phyloP scores from a whole-genome alignment of 345 rosid species.

The Cardiospermum halicacabum region DNA sequence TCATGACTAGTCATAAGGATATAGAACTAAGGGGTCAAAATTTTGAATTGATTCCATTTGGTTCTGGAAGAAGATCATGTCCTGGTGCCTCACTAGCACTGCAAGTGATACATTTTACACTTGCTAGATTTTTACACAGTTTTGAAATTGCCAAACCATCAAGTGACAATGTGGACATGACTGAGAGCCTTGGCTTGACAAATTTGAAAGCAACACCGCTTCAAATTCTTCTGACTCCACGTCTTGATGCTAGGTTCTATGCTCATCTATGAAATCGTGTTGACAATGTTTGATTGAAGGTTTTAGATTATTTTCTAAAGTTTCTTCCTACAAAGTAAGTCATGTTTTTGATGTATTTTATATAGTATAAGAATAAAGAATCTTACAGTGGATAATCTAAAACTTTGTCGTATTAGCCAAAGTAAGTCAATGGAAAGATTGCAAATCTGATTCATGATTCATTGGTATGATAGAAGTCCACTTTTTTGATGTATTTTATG shows the following conservation, averaged over 20 bases:
- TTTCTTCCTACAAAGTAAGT: too few species aligned
- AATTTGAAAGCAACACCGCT: conserved; percentile 39
- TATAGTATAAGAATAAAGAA: too few species aligned
- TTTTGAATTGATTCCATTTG: conserved; percentile 34
- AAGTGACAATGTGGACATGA: conserved; percentile 29
- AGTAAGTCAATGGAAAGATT: too few species aligned
- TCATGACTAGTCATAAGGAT: conserved; percentile 18
- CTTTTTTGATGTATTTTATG: too few species aligned
- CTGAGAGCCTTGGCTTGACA: conserved; percentile 21
- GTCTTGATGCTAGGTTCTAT: conserved; percentile 22
- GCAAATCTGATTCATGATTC: too few species aligned
- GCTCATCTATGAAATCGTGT: not conserved
- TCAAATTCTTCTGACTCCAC: conserved; percentile 28
- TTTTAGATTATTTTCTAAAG: too few species aligned
- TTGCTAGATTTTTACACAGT: conserved; percentile 37
- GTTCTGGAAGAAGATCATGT: conserved; percentile 34
- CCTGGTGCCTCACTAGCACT: conserved; percentile 27
- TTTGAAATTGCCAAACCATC: conserved; percentile 28
- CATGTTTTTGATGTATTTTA: too few species aligned
- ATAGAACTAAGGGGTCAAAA: conserved; percentile 28
- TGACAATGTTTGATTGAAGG: not conserved
- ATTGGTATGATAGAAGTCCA: too few species aligned
- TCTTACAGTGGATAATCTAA: too few species aligned
- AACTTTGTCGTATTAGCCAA: too few species aligned
- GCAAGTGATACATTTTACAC: conserved; percentile 25